Conservation (phyloP, 2,329 filamentous ascomycete genomes). For the Orbilia javanica region DNA sequence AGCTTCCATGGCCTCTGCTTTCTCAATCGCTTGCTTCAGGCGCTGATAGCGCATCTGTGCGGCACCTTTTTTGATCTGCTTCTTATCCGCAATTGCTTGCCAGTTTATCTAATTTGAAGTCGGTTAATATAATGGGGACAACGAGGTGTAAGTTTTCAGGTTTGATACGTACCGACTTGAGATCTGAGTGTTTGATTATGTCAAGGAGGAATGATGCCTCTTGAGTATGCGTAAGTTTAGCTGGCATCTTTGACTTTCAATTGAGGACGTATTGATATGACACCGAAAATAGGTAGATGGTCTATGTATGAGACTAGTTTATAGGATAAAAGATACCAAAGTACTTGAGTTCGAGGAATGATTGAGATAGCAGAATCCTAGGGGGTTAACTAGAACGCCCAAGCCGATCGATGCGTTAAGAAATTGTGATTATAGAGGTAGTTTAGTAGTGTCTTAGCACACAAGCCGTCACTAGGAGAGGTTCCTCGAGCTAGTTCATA, state of each 20-base stretch:
- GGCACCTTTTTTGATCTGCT: slow-evolving; percentile 56
- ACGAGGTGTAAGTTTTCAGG: background rate
- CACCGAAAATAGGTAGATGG: too few relatives aligned
- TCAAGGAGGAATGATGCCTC: slow-evolving; percentile 53
- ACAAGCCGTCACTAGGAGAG: slow-evolving; percentile 31
- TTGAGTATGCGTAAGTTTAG: slow-evolving; percentile 54
- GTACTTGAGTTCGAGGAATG: background rate
- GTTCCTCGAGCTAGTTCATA: slow-evolving; percentile 40
- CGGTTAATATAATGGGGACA: background rate
- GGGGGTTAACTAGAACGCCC: background rate
- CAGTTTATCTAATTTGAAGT: slow-evolving; percentile 45
- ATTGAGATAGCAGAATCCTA: background rate
- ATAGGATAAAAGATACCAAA: background rate
- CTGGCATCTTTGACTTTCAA: slow-evolving; percentile 37
- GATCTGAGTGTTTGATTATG: slow-evolving; percentile 57
- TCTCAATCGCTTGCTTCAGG: slow-evolving; percentile 56
- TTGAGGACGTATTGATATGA: too few relatives aligned
- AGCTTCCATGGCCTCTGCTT: slow-evolving; percentile 42
- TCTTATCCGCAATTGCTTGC: slow-evolving; percentile 56
- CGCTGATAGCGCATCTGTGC: slow-evolving; percentile 57
- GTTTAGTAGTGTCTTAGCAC: slow-evolving; percentile 15
- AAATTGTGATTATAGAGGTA: slow-evolving; percentile 33
- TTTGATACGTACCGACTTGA: slow-evolving; percentile 47
- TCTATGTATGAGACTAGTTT: too few relatives aligned
- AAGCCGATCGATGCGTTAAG: background rate